Evolutionary conservation across 192 early-diverging fungal species (phyloP), one percentile per base, ranked within the genome.

Genomic region (Backusella psychrophila): DNA sequence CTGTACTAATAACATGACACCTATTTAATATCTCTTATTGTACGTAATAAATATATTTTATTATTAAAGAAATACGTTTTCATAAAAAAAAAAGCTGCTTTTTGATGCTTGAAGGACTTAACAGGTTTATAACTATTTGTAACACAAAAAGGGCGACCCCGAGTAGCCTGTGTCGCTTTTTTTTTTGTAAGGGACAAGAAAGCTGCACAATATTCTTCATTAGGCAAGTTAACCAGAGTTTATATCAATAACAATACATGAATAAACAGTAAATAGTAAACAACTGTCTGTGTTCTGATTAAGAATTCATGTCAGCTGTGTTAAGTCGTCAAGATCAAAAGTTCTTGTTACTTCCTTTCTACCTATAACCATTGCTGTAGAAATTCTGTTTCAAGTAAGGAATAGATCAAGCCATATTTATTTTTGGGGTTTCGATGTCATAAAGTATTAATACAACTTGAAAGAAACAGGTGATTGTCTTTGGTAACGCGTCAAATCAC

Each of bases 251-350:
- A 49, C 19, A 49, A 19, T 49, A 49, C 46, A 44, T 44, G 14
- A 17, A 44, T 44, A 44, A 44, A 44, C 14, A 44, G 46, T 49
- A 49, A 44, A 44, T 49, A 49, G 46, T 49, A 49, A 49, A 49
- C 46, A 49, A 49, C 17, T 7, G 46, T 49, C 42, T 44, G 56
- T 63, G 56, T 63, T 63, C 26, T 14, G 26, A 63, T 14, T 8
- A 59, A 59, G 56, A 59, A 59, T 59, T 29, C n/a, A 59, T 26
- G 56, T 26, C 23, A 59, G 23, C 56, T 59, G 8, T 59, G 56
- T 59, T 14, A 14, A 59, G 56, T 59, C 56, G 56, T 59, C 56
- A 59, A 59, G 56, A 59, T 59, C 56, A 59, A 59, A 59, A 59
- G 56, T 59, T 59, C 11, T 39, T 59, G 5, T 6, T 63, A 63